Percentiles rank a stretch among this genome's conserved stretches.
Conservation (phyloP, 441 rosid genomes). For the Gossypium davidsonii region DNA sequence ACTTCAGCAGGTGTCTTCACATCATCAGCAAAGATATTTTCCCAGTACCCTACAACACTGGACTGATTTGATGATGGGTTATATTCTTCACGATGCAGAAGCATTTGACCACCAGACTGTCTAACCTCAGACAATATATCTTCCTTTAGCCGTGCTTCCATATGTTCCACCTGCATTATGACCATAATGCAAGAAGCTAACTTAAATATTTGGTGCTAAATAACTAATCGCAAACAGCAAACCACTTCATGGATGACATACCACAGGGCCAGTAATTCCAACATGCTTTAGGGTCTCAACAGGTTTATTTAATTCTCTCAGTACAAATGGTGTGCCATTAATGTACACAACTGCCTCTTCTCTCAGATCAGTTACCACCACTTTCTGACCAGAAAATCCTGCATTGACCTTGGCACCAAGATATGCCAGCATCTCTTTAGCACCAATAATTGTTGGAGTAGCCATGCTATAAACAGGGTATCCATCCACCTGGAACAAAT, state of each 20-base stretch:
- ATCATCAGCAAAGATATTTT: slow-evolving; percentile 71
- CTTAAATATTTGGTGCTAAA: slow-evolving; percentile 11
- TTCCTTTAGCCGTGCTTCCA: slow-evolving; percentile 87
- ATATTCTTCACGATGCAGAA: slow-evolving; percentile 94
- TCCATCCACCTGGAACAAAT: slow-evolving; percentile 70
- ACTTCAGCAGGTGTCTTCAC: slow-evolving; percentile 95
- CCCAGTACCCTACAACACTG: slow-evolving; percentile 92
- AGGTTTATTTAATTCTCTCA: slow-evolving; percentile 89
- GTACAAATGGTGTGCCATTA: slow-evolving; percentile 88
- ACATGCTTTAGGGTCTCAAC: slow-evolving; percentile 93
- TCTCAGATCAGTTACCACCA: slow-evolving; percentile 78
- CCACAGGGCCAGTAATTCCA: slow-evolving; percentile 90
- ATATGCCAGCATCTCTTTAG: slow-evolving; percentile 82
- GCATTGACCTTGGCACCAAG: slow-evolving; percentile 60
- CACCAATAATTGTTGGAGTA: slow-evolving; percentile 81
- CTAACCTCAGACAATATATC: slow-evolving; percentile 76
- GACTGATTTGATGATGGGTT: slow-evolving; percentile 64
- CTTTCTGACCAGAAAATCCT: slow-evolving; percentile 44
- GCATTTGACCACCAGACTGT: slow-evolving; percentile 79
- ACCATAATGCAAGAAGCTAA: slow-evolving; percentile 13
- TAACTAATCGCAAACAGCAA: not conserved
- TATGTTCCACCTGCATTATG: slow-evolving; percentile 68
- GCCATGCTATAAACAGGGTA: slow-evolving; percentile 99
- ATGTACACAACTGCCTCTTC: slow-evolving; percentile 98
- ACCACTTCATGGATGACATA: slow-evolving; percentile 28